phyloP scores from a whole-genome alignment of 1,139 yeast genomes.

The Meyerozyma carpophila region DNA sequence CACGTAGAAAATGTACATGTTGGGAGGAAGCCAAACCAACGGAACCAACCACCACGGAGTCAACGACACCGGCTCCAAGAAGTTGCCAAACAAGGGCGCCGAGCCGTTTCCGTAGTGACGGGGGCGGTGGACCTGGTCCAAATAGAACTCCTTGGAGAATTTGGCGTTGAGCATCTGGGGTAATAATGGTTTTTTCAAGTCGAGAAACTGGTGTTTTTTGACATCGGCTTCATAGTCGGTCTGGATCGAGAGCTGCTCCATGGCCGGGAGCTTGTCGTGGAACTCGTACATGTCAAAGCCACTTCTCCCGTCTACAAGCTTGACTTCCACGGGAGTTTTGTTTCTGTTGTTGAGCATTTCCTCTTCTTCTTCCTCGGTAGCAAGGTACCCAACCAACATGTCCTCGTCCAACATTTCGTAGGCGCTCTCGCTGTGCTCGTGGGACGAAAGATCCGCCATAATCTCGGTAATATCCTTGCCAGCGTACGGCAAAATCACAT shows the following conservation, averaged over 20 bases:
- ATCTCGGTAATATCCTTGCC: conserved; percentile 81
- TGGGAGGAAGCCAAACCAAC: conserved; percentile 80
- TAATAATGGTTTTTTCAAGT: conserved; percentile 74
- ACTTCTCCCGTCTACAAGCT: conserved; percentile 17
- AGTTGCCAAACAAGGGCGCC: conserved; percentile 63
- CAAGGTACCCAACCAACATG: conserved; percentile 44
- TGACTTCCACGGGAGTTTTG: conserved; percentile 39
- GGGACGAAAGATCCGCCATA: conserved; percentile 64
- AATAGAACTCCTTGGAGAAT: conserved; percentile 81
- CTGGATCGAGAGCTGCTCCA: conserved; percentile 64
- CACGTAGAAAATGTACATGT: conserved; percentile 42
- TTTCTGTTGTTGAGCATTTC: conserved; percentile 38
- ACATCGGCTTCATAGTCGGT: conserved; percentile 75
- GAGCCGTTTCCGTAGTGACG: conserved; percentile 81
- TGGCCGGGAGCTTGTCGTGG: conserved; percentile 62
- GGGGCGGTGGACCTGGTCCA: conserved; percentile 96
- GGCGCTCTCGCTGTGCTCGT: conserved; percentile 79
- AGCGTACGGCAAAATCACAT: conserved; percentile 66
- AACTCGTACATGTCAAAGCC: conserved; percentile 36
- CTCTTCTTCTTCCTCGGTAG: conserved; percentile 39
- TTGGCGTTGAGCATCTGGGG: conserved; percentile 70
- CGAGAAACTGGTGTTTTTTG: conserved; percentile 77
- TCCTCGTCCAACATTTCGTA: conserved; percentile 85
- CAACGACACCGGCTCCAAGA: conserved; percentile 42
- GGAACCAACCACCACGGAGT: conserved; percentile 73